Conservation (phyloP, 2,329 filamentous ascomycete species). For the Aspergillus sp. region DNA sequence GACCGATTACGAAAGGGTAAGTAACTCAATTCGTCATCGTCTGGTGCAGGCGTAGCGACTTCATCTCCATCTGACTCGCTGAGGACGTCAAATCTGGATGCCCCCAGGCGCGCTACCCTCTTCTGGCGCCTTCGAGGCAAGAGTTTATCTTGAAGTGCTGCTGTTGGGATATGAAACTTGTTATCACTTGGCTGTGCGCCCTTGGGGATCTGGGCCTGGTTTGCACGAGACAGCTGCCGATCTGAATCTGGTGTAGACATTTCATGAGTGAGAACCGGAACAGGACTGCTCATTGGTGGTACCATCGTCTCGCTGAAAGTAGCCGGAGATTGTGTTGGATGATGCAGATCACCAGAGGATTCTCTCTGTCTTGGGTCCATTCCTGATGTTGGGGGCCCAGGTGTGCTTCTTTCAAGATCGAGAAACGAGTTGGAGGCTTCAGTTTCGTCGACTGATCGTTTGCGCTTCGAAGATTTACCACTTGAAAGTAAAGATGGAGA, state of each 20-base stretch:
- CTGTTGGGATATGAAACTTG: conserved; percentile 30
- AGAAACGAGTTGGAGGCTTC: conserved; percentile 30
- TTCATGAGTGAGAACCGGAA: conserved; percentile 19
- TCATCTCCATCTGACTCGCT: conserved; percentile 30
- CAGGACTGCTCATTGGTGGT: conserved; percentile 37
- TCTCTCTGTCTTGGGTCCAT: conserved; percentile 3
- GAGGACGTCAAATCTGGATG: conserved; percentile 21
- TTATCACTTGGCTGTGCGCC: conserved; percentile 9
- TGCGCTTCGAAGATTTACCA: conserved; percentile 39
- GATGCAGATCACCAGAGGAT: conserved; percentile 12
- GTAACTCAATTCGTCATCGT: conserved; percentile 40
- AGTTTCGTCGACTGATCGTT: conserved; percentile 27
- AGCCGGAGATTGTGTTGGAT: conserved; percentile 18
- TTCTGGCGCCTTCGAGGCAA: conserved; percentile 35
- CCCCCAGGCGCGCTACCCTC: conserved; percentile 19
- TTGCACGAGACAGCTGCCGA: neutral
- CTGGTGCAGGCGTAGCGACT: conserved; percentile 21
- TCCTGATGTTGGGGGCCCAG: conserved; percentile 16
- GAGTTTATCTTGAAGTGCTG: conserved; percentile 35
- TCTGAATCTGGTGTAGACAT: conserved; percentile 5
- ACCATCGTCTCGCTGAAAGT: conserved; percentile 37
- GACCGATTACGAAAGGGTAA: conserved; percentile 20
- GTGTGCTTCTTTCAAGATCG: conserved; percentile 19
- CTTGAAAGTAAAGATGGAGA: conserved; percentile 25
- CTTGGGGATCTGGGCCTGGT: neutral